Percentiles rank a stretch among this genome's conserved stretches.
Evolutionary conservation across 2,329 filamentous ascomycete species (phyloP).

Genomic region (Epichloe scottii): DNA sequence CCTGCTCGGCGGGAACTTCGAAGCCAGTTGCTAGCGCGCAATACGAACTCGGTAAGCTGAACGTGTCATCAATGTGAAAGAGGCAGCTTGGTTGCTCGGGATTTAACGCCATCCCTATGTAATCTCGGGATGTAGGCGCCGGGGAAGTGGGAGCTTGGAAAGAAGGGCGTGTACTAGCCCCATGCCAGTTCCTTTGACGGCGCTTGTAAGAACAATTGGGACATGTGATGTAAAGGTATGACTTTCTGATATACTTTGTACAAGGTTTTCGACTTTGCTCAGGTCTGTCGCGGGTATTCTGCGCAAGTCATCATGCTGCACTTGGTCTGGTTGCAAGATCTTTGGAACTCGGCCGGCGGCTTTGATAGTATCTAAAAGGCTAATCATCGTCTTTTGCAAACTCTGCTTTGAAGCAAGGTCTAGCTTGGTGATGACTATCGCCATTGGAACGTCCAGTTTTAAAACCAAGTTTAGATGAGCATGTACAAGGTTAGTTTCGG

Average conservation of each 20-base stretch:
- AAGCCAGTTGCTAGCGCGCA: slow-evolving; percentile 10
- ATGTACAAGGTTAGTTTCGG: slow-evolving; percentile 58
- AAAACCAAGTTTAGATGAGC: slow-evolving; percentile 79
- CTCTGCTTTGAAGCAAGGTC: slow-evolving; percentile 68
- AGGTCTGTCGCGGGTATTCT: slow-evolving; percentile 44
- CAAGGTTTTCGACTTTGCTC: slow-evolving; percentile 42
- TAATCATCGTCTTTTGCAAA: slow-evolving; percentile 57
- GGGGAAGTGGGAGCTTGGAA: slow-evolving; percentile 57
- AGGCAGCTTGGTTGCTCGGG: slow-evolving; percentile 50
- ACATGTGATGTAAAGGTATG: slow-evolving; percentile 41
- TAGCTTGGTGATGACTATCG: slow-evolving; percentile 80
- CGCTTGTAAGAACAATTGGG: slow-evolving; percentile 79
- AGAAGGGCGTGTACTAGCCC: slow-evolving; percentile 72
- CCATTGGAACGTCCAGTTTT: slow-evolving; percentile 63
- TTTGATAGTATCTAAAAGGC: slow-evolving; percentile 68
- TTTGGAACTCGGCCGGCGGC: slow-evolving; percentile 58
- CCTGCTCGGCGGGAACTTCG: slow-evolving; percentile 26
- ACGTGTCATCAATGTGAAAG: slow-evolving; percentile 88
- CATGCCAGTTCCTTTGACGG: slow-evolving; percentile 74
- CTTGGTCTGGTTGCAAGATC: slow-evolving; percentile 50
- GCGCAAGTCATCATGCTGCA: slow-evolving; percentile 37
- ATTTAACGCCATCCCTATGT: slow-evolving; percentile 40
- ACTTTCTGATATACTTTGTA: slow-evolving; percentile 35
- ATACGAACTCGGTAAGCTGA: slow-evolving; percentile 57
- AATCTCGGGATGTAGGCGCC: slow-evolving; percentile 38